phyloP scores from a whole-genome alignment of 176 grass and related monocot genomes.

The Thinopyrum elongatum region DNA sequence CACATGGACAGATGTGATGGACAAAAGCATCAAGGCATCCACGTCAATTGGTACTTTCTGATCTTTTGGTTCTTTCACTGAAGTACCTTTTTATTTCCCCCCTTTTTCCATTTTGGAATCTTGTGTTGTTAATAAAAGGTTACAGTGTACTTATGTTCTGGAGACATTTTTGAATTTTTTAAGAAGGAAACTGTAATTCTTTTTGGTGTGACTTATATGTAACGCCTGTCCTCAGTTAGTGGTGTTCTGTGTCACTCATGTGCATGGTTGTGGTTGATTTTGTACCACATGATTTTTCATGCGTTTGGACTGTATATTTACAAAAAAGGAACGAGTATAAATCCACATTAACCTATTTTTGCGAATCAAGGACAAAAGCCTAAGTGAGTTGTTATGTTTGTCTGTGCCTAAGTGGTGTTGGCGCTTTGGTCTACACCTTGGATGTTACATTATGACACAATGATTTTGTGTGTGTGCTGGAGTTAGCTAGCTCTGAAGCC shows the following conservation, averaged over 20 bases:
- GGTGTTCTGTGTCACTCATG: not conserved
- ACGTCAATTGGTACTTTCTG: slow-evolving; percentile 45
- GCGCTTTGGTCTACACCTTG: not conserved
- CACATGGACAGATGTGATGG: slow-evolving; percentile 74
- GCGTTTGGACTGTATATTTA: not conserved
- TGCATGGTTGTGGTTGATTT: not conserved
- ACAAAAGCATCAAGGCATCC: slow-evolving; percentile 46
- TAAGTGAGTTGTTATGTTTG: not conserved
- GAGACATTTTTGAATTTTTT: slow-evolving; percentile 1
- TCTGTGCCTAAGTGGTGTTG: not conserved
- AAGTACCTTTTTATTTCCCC: not conserved
- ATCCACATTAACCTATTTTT: not conserved
- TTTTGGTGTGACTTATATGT: not conserved
- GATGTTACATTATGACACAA: not conserved
- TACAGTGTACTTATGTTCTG: slow-evolving; percentile 12
- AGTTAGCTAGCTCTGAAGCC: not conserved
- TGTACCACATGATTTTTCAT: not conserved
- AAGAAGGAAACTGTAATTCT: not conserved
- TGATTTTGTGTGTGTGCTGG: not conserved
- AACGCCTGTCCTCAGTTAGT: not conserved
- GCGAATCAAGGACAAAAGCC: not conserved
- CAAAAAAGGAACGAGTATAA: not conserved
- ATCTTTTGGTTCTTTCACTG: not conserved
- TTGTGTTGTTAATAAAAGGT: not conserved
- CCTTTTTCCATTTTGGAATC: not conserved